Percentiles rank a stretch among this genome's conserved stretches.
phyloP scores from a whole-genome alignment of 208 protist genomes.

The Leishmania gerbilli region DNA sequence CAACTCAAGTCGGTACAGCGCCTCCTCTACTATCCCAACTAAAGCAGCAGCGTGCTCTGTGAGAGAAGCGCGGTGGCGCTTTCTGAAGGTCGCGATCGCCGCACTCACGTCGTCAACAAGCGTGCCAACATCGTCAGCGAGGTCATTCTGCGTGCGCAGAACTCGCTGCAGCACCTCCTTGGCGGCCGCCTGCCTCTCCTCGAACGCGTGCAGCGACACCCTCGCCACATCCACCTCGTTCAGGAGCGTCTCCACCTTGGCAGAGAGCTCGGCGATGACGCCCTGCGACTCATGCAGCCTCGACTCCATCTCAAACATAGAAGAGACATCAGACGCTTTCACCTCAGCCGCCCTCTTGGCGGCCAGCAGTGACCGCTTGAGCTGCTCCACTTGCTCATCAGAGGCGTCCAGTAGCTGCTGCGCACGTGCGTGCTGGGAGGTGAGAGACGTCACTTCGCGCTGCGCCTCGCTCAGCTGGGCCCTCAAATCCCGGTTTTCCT shows the following conservation, averaged over 20 bases:
- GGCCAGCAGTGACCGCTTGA: constrained; percentile 44
- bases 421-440: constrained; percentile 19
- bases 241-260: constrained; percentile 20
- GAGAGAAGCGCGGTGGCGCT: not conserved
- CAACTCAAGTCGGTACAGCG: not conserved
- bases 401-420: constrained; percentile 30
- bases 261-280: constrained; percentile 21
- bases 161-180: constrained; percentile 20
- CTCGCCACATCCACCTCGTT: constrained; percentile 1
- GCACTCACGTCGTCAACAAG: constrained; percentile 6
- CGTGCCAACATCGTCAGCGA: constrained; percentile 15
- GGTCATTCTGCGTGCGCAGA: constrained; percentile 7
- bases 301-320: constrained; percentile 59
- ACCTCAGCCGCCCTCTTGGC: constrained; percentile 59
- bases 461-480: constrained; percentile 18
- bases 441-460: constrained; percentile 33
- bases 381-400: constrained; percentile 37
- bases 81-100: not conserved
- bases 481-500: constrained; percentile 9
- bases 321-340: constrained; percentile 41
- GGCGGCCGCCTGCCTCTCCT: constrained; percentile 4
- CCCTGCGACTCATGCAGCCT: constrained; percentile 38
- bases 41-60: not conserved
- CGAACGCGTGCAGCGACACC: constrained; percentile 12
- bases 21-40: not conserved